Base-by-base conservation (phyloP, 2,329 filamentous ascomycete species). In the Fulvia fulva region DNA sequence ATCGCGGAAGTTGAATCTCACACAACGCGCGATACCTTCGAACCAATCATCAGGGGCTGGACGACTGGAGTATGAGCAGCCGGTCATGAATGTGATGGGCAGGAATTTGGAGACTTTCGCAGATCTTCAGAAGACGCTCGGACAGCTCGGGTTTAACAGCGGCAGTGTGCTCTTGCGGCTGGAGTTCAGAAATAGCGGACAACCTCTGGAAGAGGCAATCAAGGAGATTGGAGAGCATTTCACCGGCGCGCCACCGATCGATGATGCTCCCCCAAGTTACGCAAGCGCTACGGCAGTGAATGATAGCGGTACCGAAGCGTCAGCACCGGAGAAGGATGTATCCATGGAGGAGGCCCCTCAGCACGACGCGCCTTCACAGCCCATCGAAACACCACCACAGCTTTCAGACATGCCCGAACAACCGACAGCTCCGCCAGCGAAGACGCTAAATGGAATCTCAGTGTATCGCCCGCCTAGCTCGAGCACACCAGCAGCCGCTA, bases 111-210 rank as follows among this genome's bases (percentile, higher is more conserved):
- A 87, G 2, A 86, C 83, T 0, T 90, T 97, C 67, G 79, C 80
- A 19, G 92, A 95, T 68, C 81, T 97, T 58, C 91, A 97, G 73
- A 96, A 96, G 79, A 92, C 90, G 0, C 75, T 99, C 47, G 87
- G 86, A 5, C 90, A 96, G 72, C 77, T 97, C 19, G 94, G 94
- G 0, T 87, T 95, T 68, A 95, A 92, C 70, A 87, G 85, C 50
- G 93, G 94, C 5, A 93, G 83, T 68, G 87, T 90, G 4, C 76
- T 96, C 56, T 81, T 99, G 55, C 83, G 90, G 57, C 76, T 99
- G 59, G 85, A 81, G 32, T 97, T 93, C 76, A 86, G 83, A 70
- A 81, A 81, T 62, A 94, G 90, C 6, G 86, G 88, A 12, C 85
- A 84, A 71, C 91, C 91, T 2, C 76, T 97, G 26, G 90, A 91